These are phyloP conservation scores for Melaleuca quinquenervia DNA, from an alignment of 345 rosid genomes.

Conservation along the genomic window DNA sequence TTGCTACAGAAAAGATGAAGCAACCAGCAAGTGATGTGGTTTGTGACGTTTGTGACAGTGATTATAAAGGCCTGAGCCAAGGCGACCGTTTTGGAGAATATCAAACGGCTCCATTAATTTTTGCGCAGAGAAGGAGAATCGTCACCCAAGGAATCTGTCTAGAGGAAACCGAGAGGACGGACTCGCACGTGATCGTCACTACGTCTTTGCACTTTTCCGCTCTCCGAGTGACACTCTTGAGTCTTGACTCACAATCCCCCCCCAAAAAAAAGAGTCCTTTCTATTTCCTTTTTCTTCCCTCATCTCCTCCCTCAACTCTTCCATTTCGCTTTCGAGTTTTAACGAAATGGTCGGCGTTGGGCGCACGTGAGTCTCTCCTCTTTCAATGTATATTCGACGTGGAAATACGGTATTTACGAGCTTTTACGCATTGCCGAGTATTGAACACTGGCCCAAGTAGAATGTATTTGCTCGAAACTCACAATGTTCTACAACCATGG, in stretches of 20 bases:
- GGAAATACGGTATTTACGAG: background rate
- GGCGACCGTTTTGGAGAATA: background rate
- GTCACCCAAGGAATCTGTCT: background rate
- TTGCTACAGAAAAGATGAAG: background rate
- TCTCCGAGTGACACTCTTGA: background rate
- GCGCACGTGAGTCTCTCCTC: background rate
- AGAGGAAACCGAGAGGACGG: background rate
- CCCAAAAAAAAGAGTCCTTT: background rate
- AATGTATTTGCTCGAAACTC: background rate
- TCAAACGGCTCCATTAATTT: background rate
- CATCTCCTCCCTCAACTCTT: background rate
- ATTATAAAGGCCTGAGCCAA: background rate
- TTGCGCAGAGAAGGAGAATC: background rate
- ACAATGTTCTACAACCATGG: background rate
- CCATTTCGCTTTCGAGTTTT: background rate
- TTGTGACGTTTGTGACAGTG: background rate
- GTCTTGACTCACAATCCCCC: background rate
- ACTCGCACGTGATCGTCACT: background rate
- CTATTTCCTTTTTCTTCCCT: background rate
- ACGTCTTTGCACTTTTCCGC: background rate
- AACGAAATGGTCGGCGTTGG: background rate
- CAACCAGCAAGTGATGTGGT: background rate
- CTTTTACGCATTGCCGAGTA: background rate
- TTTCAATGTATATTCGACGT: background rate
- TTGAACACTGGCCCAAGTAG: background rate